These are phyloP conservation scores for Heliamphora exappendiculata DNA, from an alignment of 148 eudicot species.

Conservation along the genomic window DNA sequence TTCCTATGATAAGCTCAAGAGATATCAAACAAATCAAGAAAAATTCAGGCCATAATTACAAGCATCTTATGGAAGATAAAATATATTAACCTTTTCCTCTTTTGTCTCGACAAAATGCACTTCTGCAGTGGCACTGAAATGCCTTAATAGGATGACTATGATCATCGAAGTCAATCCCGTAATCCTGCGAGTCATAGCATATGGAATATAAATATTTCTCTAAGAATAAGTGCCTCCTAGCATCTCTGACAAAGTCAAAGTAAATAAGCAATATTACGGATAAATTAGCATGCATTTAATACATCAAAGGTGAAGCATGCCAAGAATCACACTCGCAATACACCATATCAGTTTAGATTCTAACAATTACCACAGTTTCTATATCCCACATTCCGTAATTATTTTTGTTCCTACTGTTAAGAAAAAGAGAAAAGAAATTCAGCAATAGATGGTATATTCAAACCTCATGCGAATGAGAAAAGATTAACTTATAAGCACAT, in stretches of 20 bases:
- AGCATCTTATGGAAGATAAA: not conserved
- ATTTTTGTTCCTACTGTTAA: not conserved
- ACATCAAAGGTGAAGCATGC: not conserved
- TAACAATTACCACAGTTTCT: not conserved
- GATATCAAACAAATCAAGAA: not conserved
- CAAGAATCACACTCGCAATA: not conserved
- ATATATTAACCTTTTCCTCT: constrained; percentile 29
- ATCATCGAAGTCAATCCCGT: constrained; percentile 53
- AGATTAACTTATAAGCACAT: constrained; percentile 2
- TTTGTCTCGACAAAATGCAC: constrained; percentile 34
- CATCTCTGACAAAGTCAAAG: not conserved
- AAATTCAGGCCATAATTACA: not conserved
- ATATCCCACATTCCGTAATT: not conserved
- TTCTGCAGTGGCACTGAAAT: constrained; percentile 50
- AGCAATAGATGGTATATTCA: not conserved
- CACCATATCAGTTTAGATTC: not conserved
- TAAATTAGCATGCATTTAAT: not conserved
- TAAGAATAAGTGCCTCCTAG: not conserved
- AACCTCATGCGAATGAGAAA: not conserved
- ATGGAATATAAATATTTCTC: not conserved
- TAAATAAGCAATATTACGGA: not conserved
- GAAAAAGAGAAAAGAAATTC: not conserved
- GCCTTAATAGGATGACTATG: constrained; percentile 54
- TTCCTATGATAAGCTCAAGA: not conserved
- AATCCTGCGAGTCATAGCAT: constrained; percentile 38